Conservation (phyloP, 2,329 filamentous ascomycete species). For the Pseudogymnoascus sp. region DNA sequence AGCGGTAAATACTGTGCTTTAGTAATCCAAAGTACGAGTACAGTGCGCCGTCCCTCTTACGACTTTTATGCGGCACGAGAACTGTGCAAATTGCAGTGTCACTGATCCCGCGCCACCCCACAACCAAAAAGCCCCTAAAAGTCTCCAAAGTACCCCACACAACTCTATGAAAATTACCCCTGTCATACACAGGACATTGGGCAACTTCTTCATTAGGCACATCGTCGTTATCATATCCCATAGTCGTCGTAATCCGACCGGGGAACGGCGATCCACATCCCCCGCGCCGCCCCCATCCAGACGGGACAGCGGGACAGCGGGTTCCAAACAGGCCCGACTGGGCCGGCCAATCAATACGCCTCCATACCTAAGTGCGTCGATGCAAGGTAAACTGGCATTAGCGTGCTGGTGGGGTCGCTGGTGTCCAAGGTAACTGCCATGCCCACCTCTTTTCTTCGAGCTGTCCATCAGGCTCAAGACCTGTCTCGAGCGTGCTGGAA, state of each 20-base stretch:
- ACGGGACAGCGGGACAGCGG: not conserved
- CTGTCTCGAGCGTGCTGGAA: not conserved
- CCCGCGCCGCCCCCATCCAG: not conserved
- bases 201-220: not conserved
- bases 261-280: not conserved
- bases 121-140: not conserved
- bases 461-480: not conserved
- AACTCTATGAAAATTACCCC: too few species aligned
- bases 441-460: not conserved
- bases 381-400: not conserved
- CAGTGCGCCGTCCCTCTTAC: too few species aligned
- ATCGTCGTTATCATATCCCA: not conserved
- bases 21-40: too few species aligned
- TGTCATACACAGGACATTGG: not conserved
- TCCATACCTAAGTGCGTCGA: not conserved
- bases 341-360: not conserved
- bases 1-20: too few species aligned
- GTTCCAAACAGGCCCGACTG: not conserved
- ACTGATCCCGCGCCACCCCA: not conserved
- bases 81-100: not conserved
- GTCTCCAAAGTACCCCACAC: not conserved
- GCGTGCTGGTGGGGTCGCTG: not conserved
- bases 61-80: not conserved
- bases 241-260: not conserved
- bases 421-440: not conserved